Evolutionary conservation across 2,329 filamentous ascomycete genomes (phyloP), one percentile per base, ranked within the genome.

Genomic region (Aspergillus sp.): DNA sequence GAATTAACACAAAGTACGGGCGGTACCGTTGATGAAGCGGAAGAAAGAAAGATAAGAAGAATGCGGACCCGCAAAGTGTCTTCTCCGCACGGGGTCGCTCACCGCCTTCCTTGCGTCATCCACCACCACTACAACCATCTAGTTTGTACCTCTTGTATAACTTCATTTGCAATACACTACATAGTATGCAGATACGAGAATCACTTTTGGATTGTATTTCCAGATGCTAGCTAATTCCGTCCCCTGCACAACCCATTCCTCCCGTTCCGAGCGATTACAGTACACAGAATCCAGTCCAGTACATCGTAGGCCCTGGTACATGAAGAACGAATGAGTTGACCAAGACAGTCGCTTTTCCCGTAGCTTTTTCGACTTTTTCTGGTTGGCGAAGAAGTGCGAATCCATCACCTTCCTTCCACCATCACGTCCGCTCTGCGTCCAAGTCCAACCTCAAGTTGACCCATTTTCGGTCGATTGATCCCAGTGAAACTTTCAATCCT

Each of bases 261-360:
- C 50, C 44, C 59, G 58, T 45, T 55, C 52, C 54, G 55, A 59
- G 57, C 48, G 64, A 57, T 57, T 66, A 66, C 54, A 63, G 56
- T 66, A 63, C 62, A 66, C 48, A 60, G 55, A 62, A 51, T 46
- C 53, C 53, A 56, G 55, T 61, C 56, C 61, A 60, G 52, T 58
- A 56, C 55, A 47, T 50, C 43, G 45, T 52, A 49, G 52, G 45
- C 25, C 31, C 41, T 47, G 50, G 50, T 45, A 25, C 32, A 50
- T 45, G 46, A 52, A 44, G 46, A 57, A 43, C 45, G 48, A 58
- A 54, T 47, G 53, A 54, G 48, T 21, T 44, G 46, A 49, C 36
- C 54, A 53, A 48, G 47, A 51, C 48, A 32, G 43, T 17, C 51
- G 50, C 16, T 42, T 52, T 57, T 57, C 58, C 53, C 55, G 55